These are phyloP conservation scores for Pouteria campechiana DNA, from an alignment of 179 eudicot genomes.

Conservation along the genomic window DNA sequence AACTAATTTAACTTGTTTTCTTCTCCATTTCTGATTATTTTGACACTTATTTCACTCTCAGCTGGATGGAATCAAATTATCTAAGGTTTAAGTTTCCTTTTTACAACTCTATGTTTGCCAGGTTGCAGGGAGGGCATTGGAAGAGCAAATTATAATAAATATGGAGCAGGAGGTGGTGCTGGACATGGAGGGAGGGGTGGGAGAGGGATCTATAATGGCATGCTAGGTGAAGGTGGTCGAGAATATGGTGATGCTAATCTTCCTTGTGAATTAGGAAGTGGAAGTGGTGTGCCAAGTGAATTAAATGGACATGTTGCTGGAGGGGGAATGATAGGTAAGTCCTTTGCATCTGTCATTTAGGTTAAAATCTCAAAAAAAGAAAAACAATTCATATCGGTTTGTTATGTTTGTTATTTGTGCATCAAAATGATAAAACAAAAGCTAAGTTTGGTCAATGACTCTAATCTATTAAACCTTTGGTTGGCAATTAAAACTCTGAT, in stretches of 20 bases:
- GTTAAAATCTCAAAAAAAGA: not conserved
- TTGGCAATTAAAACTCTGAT: too few relatives aligned
- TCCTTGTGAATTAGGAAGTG: slow-evolving; percentile 93
- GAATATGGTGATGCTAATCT: slow-evolving; percentile 68
- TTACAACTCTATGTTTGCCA: slow-evolving; percentile 11
- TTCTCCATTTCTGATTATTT: too few relatives aligned
- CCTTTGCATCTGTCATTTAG: slow-evolving; percentile 1
- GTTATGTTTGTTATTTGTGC: too few relatives aligned
- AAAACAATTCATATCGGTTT: not conserved
- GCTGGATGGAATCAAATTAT: too few relatives aligned
- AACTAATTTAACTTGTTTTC: too few relatives aligned
- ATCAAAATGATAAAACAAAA: too few relatives aligned
- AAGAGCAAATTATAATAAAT: slow-evolving; percentile 54
- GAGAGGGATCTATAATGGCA: slow-evolving; percentile 60
- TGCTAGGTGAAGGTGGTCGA: slow-evolving; percentile 59
- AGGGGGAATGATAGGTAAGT: slow-evolving; percentile 86
- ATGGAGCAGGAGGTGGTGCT: slow-evolving; percentile 94
- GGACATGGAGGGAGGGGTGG: slow-evolving; percentile 96
- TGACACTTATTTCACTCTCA: too few relatives aligned
- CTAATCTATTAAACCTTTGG: too few relatives aligned
- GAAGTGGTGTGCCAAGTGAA: slow-evolving; percentile 56
- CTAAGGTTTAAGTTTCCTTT: too few relatives aligned
- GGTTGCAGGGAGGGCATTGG: slow-evolving; percentile 81
- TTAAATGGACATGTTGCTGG: slow-evolving; percentile 63
- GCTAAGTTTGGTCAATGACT: too few relatives aligned